Evolutionary conservation across 768 basidiomycete species (phyloP), one percentile per base, ranked within the genome.

Genomic region (Termitomyces sp.): DNA sequence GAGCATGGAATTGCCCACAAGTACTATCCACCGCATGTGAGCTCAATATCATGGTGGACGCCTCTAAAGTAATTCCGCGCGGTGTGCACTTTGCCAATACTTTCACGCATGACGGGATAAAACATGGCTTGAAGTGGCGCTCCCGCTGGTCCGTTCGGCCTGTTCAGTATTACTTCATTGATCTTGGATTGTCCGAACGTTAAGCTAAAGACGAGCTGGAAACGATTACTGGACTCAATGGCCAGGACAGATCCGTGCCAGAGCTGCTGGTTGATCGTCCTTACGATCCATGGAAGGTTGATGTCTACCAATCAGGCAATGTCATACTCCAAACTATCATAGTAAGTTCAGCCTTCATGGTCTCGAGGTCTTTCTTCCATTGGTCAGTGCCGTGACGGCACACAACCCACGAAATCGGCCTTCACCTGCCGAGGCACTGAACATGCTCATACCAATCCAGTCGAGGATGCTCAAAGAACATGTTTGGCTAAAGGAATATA

Each of bases 231-330:
- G 52, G 51, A 16, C 7, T 53, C 3, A 43, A 14, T 19, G 57
- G 43, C 2, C 56, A 57, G 28, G 56, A 57, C 17, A 12, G 44
- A 19, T 45, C 42, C 21, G 56, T 57, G n/a, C 56, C 51, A 14
- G 57, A 53, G 28, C 39, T 46, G 14, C 32, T 28, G 23, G 51
- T 14, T 21, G 12, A 43, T 5, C n/a, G 35, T n/a, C 57, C 57
- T 14, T 53, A 58, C 21, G 39, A 53, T 48, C 46, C 52, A 12
- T 56, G 51, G 27, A 51, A 56, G 21, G 19, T 42, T 2, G 55
- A 56, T 34, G 32, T 56, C 6, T 51, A 56, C 25, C 55, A 56
- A n/a, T 27, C 51, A 5, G 55, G 55, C 4, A 56, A 56, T 23
- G 40, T 44, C 12, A 53, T 57, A 4, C 39, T 53, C 21, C 19